Evolutionary conservation across 2,329 filamentous ascomycete species (phyloP), one percentile per base, ranked within the genome.

Genomic region (Elsinoe australis): DNA sequence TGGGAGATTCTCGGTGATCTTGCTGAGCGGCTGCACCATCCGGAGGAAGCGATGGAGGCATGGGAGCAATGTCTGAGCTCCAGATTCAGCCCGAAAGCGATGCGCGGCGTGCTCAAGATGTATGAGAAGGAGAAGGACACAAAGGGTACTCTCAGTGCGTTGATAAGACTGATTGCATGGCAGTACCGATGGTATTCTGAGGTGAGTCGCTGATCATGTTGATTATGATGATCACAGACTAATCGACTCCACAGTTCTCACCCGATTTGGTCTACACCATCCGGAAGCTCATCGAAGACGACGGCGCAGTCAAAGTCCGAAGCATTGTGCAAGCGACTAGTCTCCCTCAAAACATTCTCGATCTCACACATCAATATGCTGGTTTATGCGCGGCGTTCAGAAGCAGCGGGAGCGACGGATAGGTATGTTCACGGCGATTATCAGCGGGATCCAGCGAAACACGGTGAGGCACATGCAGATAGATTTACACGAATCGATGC

Each of bases 141-240:
- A 3, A 74, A 87, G 52, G 85, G 88, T 52, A 87, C 83, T 50
- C 76, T 96, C 5, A 84, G 82, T 21, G 82, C 86, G n/a, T 74
- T 95, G 51, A 95, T 98, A 55, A 76, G 88, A 46, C 72, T 98
- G 33, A 87, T 96, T 26, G 92, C 90, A 9, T 98, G 92, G 92
- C 92, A 98, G 69, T 98, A 95, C 69, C 78, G 92, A 57, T 98
- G 92, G 92, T 98, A 98, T 71, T 95, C 89, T 49, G 92, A 98
- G 77, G 80, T 83, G 66, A 59, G 69, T 53, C 15, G 17, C 14
- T 17, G 1, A 15, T 10, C 7, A 7, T 15, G 26, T 6, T 56
- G 17, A 56, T 53, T 17, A 4, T n/a, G 7, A 18, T 33, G 17
- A 6, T 21, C n/a, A n/a, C n/a, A n/a, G n/a, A 47, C 50, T 56